Evolutionary conservation across 306 rosid genomes (phyloP).

Genomic region (Acacia acuminata): DNA sequence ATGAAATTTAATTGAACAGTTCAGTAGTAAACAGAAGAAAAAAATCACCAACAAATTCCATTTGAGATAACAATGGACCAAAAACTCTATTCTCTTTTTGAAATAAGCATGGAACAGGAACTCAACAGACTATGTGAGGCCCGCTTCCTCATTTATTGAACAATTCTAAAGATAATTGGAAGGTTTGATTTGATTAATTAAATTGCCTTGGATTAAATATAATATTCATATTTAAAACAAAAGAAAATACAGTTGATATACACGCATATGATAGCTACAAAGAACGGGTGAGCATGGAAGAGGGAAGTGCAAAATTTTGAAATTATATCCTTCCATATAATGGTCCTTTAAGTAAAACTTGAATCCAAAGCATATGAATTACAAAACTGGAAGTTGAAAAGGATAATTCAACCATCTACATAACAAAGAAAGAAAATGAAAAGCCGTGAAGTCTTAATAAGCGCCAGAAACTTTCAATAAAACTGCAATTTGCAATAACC

Average conservation of each 20-base stretch:
- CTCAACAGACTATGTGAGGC: background rate
- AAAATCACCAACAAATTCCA: slow-evolving; percentile 1
- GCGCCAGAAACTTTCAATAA: slow-evolving; percentile 21
- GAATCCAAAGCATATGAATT: background rate
- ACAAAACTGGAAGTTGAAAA: background rate
- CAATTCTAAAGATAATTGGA: slow-evolving; percentile 2
- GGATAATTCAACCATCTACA: background rate
- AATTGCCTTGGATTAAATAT: background rate
- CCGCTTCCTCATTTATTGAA: background rate
- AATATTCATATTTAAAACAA: background rate
- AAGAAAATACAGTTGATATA: background rate
- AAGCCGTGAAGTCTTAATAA: background rate
- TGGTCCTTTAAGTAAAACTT: background rate
- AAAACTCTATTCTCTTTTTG: background rate
- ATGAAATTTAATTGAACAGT: slow-evolving; percentile 21
- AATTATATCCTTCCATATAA: background rate
- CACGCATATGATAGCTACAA: background rate
- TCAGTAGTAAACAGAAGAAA: background rate
- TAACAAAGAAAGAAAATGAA: slow-evolving; percentile 27
- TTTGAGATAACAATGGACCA: background rate
- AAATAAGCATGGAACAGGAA: background rate
- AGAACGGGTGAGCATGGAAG: slow-evolving; percentile 23
- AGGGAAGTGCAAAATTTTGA: background rate
- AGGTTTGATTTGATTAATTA: background rate
- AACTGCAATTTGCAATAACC: background rate